Evolutionary conservation across 495 filamentous ascomycete species (phyloP).

Genomic region (Cairneyella variabilis): DNA sequence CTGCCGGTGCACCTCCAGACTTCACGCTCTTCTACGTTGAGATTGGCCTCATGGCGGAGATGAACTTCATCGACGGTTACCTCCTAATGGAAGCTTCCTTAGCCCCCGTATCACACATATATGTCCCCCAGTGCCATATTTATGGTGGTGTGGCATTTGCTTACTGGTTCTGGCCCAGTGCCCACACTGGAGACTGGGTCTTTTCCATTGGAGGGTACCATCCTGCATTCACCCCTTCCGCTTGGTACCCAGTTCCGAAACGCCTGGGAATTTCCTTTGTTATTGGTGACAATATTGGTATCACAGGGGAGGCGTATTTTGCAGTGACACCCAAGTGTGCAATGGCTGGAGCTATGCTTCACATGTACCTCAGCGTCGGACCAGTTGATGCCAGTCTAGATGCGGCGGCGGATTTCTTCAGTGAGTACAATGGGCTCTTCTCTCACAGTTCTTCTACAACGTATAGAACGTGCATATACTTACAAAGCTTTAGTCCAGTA

Average conservation of each 20-base stretch:
- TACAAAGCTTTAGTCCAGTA: too few species aligned
- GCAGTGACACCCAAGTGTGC: slow-evolving; percentile 47
- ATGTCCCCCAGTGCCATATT: slow-evolving; percentile 37
- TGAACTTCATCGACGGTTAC: slow-evolving; percentile 35
- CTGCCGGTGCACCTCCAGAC: slow-evolving; percentile 12
- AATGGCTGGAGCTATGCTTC: slow-evolving; percentile 40
- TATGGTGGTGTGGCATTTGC: slow-evolving; percentile 45
- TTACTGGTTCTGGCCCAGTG: slow-evolving; percentile 40
- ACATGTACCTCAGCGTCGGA: background rate
- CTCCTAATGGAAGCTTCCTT: slow-evolving; percentile 40
- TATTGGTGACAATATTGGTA: slow-evolving; percentile 27
- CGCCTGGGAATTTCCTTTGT: slow-evolving; percentile 42
- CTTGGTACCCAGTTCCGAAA: slow-evolving; percentile 38
- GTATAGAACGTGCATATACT: too few species aligned
- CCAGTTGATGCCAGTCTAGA: background rate
- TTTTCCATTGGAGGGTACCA: slow-evolving; percentile 53
- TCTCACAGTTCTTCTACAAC: too few species aligned
- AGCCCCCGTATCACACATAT: slow-evolving; percentile 29
- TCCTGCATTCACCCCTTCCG: slow-evolving; percentile 32
- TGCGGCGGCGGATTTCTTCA: slow-evolving; percentile 11
- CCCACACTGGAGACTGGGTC: slow-evolving; percentile 42
- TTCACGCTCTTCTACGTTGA: slow-evolving; percentile 37
- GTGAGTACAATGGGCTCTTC: too few species aligned
- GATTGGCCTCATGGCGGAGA: slow-evolving; percentile 31
- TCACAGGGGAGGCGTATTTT: slow-evolving; percentile 45